These are phyloP conservation scores for Hibiscus trionum DNA, from an alignment of 345 rosid species.

Conservation along the genomic window DNA sequence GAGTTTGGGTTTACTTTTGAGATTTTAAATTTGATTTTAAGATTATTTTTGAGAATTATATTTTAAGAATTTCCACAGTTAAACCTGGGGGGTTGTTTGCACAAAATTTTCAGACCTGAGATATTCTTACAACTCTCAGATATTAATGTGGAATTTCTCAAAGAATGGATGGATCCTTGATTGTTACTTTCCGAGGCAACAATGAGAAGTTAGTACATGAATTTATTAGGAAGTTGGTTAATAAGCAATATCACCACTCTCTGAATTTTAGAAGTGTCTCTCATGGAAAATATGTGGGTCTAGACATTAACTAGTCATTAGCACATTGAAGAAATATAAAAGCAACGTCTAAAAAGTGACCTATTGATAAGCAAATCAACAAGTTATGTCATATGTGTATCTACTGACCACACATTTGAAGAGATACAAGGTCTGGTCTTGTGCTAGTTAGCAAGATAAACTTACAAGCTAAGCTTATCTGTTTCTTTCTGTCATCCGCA, in stretches of 20 bases:
- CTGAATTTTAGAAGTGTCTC: background rate
- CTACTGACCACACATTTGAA: background rate
- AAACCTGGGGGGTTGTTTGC: background rate
- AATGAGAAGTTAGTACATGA: background rate
- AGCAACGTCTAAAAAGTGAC: background rate
- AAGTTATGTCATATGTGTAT: background rate
- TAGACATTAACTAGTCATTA: background rate
- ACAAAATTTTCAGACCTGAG: background rate
- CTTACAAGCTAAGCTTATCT: background rate
- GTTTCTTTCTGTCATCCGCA: background rate
- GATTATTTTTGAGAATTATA: too few relatives aligned
- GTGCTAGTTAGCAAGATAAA: background rate
- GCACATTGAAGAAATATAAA: background rate
- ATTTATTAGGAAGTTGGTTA: background rate
- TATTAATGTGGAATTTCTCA: background rate
- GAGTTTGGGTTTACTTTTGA: too few relatives aligned
- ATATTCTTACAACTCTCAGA: background rate
- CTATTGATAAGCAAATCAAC: background rate
- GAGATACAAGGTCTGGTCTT: background rate
- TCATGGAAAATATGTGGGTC: background rate
- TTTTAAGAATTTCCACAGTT: background rate
- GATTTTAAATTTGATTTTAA: too few relatives aligned
- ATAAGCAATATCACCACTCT: background rate
- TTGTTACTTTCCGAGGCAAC: background rate
- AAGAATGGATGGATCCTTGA: background rate